Evolutionary conservation across 2,329 filamentous ascomycete genomes (phyloP).

Genomic region (Fusarium sororula): DNA sequence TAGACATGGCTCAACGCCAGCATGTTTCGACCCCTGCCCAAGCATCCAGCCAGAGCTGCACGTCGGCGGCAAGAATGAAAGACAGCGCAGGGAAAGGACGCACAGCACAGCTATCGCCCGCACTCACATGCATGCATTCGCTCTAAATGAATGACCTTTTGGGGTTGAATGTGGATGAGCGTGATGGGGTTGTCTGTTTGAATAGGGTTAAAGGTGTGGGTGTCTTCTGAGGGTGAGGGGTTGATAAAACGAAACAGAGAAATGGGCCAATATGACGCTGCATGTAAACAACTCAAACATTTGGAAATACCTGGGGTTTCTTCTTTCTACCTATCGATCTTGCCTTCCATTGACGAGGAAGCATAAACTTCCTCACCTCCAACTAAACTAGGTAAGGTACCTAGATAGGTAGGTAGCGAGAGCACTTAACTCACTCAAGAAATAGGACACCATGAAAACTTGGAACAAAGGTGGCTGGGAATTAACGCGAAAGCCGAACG

Average conservation of each 20-base stretch:
- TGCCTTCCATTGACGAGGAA: neutral
- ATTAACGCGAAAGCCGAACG: conserved; percentile 17
- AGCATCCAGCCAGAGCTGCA: conserved; percentile 22
- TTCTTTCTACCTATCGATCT: neutral
- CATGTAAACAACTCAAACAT: conserved; percentile 25
- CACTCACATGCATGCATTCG: conserved; percentile 25
- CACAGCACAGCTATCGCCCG: conserved; percentile 9
- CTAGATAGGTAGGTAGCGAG: no score
- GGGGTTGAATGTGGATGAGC: neutral
- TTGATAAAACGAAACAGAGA: conserved; percentile 13
- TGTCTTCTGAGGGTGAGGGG: conserved; percentile 13
- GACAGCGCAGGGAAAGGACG: conserved; percentile 8
- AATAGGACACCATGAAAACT: neutral
- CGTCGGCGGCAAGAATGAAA: conserved; percentile 32
- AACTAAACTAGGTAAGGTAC: neutral
- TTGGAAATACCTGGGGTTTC: neutral
- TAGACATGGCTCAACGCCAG: conserved; percentile 13
- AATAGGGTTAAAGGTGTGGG: conserved; percentile 9
- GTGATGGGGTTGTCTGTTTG: conserved; percentile 10
- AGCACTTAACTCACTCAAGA: no score
- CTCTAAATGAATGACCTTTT: neutral
- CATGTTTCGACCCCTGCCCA: conserved; percentile 32
- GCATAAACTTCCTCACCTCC: conserved; percentile 5
- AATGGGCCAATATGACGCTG: conserved; percentile 34
- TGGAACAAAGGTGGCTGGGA: conserved; percentile 14